Evolutionary conservation across 306 rosid genomes (phyloP), one percentile per base, ranked within the genome.

Genomic region (Albizia julibrissin): DNA sequence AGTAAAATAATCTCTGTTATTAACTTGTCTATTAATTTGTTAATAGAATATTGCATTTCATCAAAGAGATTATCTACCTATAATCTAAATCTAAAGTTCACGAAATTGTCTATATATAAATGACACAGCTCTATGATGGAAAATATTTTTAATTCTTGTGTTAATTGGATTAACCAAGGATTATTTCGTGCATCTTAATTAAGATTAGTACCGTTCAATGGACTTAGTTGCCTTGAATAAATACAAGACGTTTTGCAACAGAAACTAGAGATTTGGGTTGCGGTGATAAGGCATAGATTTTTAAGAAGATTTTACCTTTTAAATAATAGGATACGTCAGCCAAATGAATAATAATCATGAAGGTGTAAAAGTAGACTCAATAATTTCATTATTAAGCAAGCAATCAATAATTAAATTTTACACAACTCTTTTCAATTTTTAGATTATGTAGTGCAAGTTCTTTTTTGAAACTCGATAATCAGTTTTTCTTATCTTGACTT

Each of bases 141-240:
- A 21, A 56, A 56, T 56, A 68, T 39, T 68, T 31, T 2, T 2
- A 1, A 69, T 66, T 7, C 13, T 68, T 18, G 3, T 58, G 29
- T 58, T 22, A 1, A n/a, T 91, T 88, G 94, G 86, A 52, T 79
- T 73, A 50, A 86, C 65, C 80, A 79, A 84, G 79, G 86, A 90
- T 88, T 68, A 64, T 37, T 37, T 37, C 74, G 89, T 84, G 44
- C 84, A 18, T 88, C 68, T 80, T 62, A 65, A 65, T 79, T 62
- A 27, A 80, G 79, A 62, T 33, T 54, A 56, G 81, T 77, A 86
- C 84, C 86, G 92, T 90, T 82, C 90, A 83, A 2, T 77, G 90
- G 86, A 88, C 87, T 76, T 78, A 68, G 92, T 82, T 79, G 49
- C 82, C 37, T 71, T 78, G 73, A 74, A 76, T 69, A 50, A 44